Conservation (phyloP, 2,329 filamentous ascomycete genomes). For the Talaromyces sp. region DNA sequence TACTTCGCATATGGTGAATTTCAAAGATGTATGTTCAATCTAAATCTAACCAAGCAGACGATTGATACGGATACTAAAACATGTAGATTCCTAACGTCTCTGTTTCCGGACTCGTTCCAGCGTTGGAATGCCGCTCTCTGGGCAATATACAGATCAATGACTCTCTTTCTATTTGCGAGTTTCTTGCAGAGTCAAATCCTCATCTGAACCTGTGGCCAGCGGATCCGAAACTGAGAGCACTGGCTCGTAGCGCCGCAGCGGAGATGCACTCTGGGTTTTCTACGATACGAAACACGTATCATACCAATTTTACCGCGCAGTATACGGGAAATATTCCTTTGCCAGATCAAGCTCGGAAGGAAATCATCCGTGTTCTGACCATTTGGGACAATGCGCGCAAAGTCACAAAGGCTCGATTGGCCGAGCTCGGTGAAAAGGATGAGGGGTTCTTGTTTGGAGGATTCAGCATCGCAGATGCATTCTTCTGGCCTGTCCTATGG, state of each 20-base stretch:
- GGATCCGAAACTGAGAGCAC: conserved; percentile 25
- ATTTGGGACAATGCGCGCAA: conserved; percentile 24
- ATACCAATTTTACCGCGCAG: conserved; percentile 24
- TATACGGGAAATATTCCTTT: conserved; percentile 28
- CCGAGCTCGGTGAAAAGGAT: conserved; percentile 19
- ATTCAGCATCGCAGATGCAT: conserved; percentile 34
- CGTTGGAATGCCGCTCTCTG: conserved; percentile 20
- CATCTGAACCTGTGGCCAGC: conserved; percentile 25
- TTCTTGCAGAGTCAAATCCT: conserved; percentile 26
- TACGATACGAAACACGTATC: conserved; percentile 18
- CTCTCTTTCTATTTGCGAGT: conserved; percentile 29
- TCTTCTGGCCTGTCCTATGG: conserved; percentile 36
- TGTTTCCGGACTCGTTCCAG: conserved; percentile 25
- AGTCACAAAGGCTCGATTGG: conserved; percentile 19
- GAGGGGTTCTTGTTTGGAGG: conserved; percentile 32
- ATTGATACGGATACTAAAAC: background rate
- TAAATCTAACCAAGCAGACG: conserved; percentile 1
- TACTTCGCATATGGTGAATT: conserved; percentile 17
- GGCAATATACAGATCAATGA: conserved; percentile 19
- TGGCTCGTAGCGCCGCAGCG: conserved; percentile 26
- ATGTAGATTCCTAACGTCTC: conserved; percentile 13
- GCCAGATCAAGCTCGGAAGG: conserved; percentile 18
- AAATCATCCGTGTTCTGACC: conserved; percentile 20
- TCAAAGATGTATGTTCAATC: conserved; percentile 21
- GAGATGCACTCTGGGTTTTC: conserved; percentile 32